A percentile compares a stretch with the other conserved stretches of the same genome.
phyloP scores from a whole-genome alignment of 2,329 filamentous ascomycete species.

The Sclerotinia nivalis region DNA sequence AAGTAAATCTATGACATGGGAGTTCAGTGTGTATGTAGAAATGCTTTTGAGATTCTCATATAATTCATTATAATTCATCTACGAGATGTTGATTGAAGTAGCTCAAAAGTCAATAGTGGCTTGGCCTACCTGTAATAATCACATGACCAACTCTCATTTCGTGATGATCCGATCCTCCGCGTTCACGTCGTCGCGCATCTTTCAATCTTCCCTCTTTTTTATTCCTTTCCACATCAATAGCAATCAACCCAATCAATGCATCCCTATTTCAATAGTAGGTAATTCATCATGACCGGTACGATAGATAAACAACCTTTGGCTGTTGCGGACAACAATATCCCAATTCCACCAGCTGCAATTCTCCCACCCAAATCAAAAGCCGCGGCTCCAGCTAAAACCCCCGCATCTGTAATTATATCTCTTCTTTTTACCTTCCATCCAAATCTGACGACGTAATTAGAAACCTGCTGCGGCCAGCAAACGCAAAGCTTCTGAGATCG shows the following conservation, averaged over 20 bases:
- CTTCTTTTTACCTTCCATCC: not conserved
- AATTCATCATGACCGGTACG: not conserved
- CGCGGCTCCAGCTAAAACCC: not conserved
- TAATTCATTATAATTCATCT: not conserved
- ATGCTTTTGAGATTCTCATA: not conserved
- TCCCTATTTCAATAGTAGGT: not conserved
- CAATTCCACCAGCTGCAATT: not conserved
- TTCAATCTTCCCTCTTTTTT: not conserved
- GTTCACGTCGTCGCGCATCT: not conserved
- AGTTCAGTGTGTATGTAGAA: not conserved
- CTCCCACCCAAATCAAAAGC: slow-evolving; percentile 1
- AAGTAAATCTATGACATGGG: not conserved
- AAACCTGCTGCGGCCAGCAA: slow-evolving; percentile 22
- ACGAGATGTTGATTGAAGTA: no score
- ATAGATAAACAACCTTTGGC: not conserved
- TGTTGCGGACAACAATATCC: slow-evolving; percentile 1
- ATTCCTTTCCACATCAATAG: not conserved
- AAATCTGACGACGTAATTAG: not conserved
- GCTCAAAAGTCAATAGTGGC: not conserved
- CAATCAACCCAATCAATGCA: not conserved
- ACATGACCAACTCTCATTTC: not conserved
- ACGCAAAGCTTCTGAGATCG: slow-evolving; percentile 28
- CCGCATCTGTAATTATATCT: not conserved
- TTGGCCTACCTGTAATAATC: not conserved
- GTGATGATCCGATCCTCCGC: not conserved